Evolutionary conservation across 495 filamentous ascomycete species (phyloP).

Genomic region (Jackrogersella multiformis): DNA sequence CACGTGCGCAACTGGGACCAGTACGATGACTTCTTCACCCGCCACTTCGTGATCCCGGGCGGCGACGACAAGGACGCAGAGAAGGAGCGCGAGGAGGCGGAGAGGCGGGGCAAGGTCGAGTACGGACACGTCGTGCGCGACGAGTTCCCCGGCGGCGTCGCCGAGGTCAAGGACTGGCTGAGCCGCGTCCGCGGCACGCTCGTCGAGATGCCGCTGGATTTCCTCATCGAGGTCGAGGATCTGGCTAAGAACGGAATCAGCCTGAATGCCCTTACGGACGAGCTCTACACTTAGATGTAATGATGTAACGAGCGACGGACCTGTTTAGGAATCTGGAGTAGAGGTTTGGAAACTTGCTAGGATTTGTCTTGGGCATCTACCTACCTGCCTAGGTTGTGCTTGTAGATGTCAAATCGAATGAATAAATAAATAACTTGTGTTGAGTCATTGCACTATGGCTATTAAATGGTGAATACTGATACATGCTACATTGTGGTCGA

Average conservation of each 20-base stretch:
- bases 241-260: constrained; percentile 85
- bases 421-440: neutral
- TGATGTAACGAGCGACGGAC: neutral
- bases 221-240: constrained; percentile 83
- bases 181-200: constrained; percentile 78
- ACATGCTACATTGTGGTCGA: too few relatives aligned
- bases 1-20: constrained; percentile 80
- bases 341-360: neutral
- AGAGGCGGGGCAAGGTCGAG: constrained; percentile 53
- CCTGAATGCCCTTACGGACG: constrained; percentile 82
- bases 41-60: constrained; percentile 71
- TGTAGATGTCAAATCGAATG: neutral
- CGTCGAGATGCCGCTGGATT: constrained; percentile 93
- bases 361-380: neutral
- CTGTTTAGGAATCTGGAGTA: neutral
- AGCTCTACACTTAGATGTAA: constrained; percentile 77
- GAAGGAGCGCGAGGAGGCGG: constrained; percentile 36
- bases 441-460: neutral
- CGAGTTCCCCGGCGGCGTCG: constrained; percentile 74
- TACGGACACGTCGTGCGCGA: constrained; percentile 89
- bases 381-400: too few relatives aligned
- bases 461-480: too few relatives aligned
- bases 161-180: constrained; percentile 84
- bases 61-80: constrained; percentile 44
- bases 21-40: constrained; percentile 82